A percentile compares a stretch with the other conserved stretches of the same genome.
Evolutionary conservation across 2,329 filamentous ascomycete genomes (phyloP).

Genomic region (Cladosporium sp.): DNA sequence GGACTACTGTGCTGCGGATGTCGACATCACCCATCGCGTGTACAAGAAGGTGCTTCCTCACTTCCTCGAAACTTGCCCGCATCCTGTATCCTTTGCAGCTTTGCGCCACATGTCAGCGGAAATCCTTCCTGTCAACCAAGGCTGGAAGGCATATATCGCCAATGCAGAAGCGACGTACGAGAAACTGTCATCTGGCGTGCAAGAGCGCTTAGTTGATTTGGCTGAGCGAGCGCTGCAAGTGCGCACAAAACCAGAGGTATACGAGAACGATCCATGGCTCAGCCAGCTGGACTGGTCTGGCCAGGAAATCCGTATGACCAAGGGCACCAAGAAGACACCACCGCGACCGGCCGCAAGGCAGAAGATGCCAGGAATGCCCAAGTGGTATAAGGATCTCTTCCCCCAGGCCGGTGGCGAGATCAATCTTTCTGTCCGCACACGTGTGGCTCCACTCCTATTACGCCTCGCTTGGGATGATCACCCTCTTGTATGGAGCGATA

Average conservation of each 20-base stretch:
- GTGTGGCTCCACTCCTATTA: slow-evolving; percentile 80
- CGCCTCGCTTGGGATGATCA: slow-evolving; percentile 84
- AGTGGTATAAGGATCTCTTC: slow-evolving; percentile 94
- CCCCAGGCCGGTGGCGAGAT: slow-evolving; percentile 64
- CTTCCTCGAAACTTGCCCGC: slow-evolving; percentile 85
- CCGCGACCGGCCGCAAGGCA: slow-evolving; percentile 74
- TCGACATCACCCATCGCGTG: slow-evolving; percentile 87
- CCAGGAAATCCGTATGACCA: slow-evolving; percentile 85
- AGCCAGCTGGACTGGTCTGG: slow-evolving; percentile 92
- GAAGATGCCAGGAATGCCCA: slow-evolving; percentile 90
- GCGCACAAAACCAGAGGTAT: slow-evolving; percentile 65
- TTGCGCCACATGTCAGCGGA: slow-evolving; percentile 89
- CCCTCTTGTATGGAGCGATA: slow-evolving; percentile 88
- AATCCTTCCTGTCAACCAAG: slow-evolving; percentile 82
- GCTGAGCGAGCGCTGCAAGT: slow-evolving; percentile 72
- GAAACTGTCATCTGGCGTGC: slow-evolving; percentile 70
- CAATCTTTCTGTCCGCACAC: slow-evolving; percentile 75
- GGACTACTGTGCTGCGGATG: slow-evolving; percentile 93
- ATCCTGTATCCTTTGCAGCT: slow-evolving; percentile 95
- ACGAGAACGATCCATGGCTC: slow-evolving; percentile 82
- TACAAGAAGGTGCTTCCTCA: slow-evolving; percentile 89
- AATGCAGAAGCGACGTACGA: slow-evolving; percentile 84
- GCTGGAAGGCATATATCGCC: slow-evolving; percentile 79
- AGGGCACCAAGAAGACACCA: slow-evolving; percentile 79
- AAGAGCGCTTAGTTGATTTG: slow-evolving; percentile 67